Conservation (phyloP, 805 yeast genomes). For the Scheffersomyces stipitis region DNA sequence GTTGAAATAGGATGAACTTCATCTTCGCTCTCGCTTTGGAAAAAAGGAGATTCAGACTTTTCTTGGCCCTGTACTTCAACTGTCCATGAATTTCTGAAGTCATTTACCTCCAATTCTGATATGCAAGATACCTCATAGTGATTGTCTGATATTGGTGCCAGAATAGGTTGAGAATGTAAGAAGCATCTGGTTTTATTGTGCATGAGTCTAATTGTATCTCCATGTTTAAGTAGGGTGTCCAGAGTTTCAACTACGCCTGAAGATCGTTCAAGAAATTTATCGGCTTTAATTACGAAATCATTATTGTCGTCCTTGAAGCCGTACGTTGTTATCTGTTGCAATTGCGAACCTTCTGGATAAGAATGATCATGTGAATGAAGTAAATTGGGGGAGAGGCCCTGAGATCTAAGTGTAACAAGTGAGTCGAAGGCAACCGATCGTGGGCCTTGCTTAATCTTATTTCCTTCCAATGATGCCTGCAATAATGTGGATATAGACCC, state of each 20-base stretch:
- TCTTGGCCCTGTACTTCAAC: slow-evolving; percentile 75
- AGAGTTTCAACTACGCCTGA: slow-evolving; percentile 20
- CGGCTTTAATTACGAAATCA: slow-evolving; percentile 86
- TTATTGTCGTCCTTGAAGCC: slow-evolving; percentile 95
- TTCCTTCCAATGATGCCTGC: slow-evolving; percentile 79
- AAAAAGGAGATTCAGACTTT: slow-evolving; percentile 38
- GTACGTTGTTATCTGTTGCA: slow-evolving; percentile 93
- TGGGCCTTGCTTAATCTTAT: slow-evolving; percentile 65
- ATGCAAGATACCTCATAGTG: slow-evolving; percentile 87
- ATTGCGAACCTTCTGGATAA: slow-evolving; percentile 89
- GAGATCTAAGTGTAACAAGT: slow-evolving; percentile 61
- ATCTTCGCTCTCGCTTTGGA: slow-evolving; percentile 45
- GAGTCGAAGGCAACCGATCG: slow-evolving; percentile 65
- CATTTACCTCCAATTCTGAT: slow-evolving; percentile 71
- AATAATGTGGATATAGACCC: slow-evolving; percentile 85
- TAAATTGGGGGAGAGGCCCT: slow-evolving; percentile 70
- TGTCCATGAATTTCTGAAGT: slow-evolving; percentile 85
- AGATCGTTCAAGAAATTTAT: slow-evolving; percentile 14
- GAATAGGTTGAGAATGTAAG: slow-evolving; percentile 77
- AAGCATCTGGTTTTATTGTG: slow-evolving; percentile 74
- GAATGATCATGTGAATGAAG: slow-evolving; percentile 85
- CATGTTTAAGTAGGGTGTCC: slow-evolving; percentile 48
- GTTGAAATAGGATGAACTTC: slow-evolving; percentile 76
- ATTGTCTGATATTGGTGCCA: slow-evolving; percentile 68
- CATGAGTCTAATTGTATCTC: slow-evolving; percentile 65